These are phyloP conservation scores for Diaporthe vaccinii DNA, from an alignment of 2,329 filamentous ascomycete species.

Conservation along the genomic window DNA sequence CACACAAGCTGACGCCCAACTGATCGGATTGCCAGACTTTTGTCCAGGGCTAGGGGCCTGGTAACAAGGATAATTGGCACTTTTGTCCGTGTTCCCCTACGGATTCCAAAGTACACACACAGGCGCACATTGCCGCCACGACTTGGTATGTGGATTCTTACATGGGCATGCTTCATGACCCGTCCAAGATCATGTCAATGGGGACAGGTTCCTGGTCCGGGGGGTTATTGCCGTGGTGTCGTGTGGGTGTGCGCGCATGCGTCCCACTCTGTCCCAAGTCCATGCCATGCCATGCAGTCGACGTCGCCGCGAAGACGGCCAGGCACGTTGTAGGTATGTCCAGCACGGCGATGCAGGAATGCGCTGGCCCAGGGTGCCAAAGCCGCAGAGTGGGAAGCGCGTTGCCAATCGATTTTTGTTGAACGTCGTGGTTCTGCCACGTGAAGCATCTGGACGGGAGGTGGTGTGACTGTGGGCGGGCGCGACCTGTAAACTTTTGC, in stretches of 20 bases:
- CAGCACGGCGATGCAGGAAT: not conserved
- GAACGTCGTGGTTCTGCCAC: not conserved
- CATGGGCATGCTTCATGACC: too few species aligned
- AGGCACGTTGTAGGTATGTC: not conserved
- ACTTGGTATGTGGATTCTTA: not conserved
- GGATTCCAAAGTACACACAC: not conserved
- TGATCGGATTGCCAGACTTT: not conserved
- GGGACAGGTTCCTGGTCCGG: too few species aligned
- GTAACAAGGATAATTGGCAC: not conserved
- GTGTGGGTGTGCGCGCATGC: not conserved
- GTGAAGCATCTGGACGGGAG: conserved; percentile 10
- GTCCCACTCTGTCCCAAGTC: not conserved
- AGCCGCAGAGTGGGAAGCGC: not conserved
- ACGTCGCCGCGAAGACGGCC: not conserved
- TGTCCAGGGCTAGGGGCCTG: not conserved
- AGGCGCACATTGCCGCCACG: not conserved
- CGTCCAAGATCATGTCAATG: too few species aligned
- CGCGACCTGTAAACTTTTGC: not conserved
- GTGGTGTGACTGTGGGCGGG: conserved; percentile 22
- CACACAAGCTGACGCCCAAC: not conserved
- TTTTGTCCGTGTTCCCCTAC: not conserved
- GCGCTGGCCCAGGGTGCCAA: conserved; percentile 11
- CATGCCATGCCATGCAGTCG: not conserved
- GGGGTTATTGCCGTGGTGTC: too few species aligned
- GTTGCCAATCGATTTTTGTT: not conserved